Percentiles rank a stretch among this genome's conserved stretches.
These are phyloP conservation scores for Hypericum perforatum DNA, from an alignment of 345 rosid genomes.

Conservation along the genomic window DNA sequence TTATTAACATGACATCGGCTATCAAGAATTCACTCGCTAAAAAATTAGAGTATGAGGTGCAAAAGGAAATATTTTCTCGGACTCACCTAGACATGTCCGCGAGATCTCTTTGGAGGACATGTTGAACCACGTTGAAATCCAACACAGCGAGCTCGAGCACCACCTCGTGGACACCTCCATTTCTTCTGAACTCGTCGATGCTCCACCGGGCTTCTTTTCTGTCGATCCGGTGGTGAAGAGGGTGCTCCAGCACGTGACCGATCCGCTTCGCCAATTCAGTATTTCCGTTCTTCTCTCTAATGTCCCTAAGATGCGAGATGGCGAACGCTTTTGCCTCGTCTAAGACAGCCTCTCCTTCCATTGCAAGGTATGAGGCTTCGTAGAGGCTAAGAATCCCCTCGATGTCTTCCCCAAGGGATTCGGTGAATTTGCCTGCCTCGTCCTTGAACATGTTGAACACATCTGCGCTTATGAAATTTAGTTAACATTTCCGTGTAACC, in stretches of 20 bases:
- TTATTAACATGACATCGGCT: too few species aligned
- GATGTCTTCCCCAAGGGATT: slow-evolving; percentile 7
- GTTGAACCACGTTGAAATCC: slow-evolving; percentile 35
- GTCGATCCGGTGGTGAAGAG: slow-evolving; percentile 20
- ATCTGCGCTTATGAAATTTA: slow-evolving; percentile 24
- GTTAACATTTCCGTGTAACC: too few species aligned
- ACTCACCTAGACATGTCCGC: slow-evolving; percentile 21
- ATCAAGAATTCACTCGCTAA: not conserved
- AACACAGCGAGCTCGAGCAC: slow-evolving; percentile 34
- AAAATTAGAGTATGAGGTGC: not conserved
- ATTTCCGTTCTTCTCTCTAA: not conserved
- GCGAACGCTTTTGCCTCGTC: slow-evolving; percentile 17
- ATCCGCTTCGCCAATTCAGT: slow-evolving; percentile 15
- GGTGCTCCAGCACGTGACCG: slow-evolving; percentile 27
- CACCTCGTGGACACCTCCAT: not conserved
- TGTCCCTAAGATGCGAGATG: not conserved
- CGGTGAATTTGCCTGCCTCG: slow-evolving; percentile 16
- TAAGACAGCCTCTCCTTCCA: slow-evolving; percentile 30
- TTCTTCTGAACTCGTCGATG: slow-evolving; percentile 19
- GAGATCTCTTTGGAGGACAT: slow-evolving; percentile 25
- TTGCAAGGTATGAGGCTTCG: slow-evolving; percentile 29
- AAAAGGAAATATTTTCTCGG: not conserved
- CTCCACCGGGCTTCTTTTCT: slow-evolving; percentile 29
- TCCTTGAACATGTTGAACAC: slow-evolving; percentile 23
- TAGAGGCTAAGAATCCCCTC: slow-evolving; percentile 29